Evolutionary conservation across 1,284 basidiomycete genomes (phyloP).

Genomic region (Papiliotrema flavescens): DNA sequence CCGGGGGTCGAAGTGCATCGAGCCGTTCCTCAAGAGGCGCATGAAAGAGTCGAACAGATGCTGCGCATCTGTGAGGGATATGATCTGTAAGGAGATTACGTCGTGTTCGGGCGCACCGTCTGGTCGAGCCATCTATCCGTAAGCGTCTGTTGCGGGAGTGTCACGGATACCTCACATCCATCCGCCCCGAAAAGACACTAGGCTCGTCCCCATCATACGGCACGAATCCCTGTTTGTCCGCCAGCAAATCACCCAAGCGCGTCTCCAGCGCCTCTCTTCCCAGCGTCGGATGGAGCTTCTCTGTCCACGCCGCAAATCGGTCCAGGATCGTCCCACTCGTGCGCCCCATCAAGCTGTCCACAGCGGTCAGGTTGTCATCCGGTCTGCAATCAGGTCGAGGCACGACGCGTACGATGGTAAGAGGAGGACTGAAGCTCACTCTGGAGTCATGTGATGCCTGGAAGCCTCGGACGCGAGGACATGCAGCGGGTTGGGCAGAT

Average conservation of each 20-base stretch:
- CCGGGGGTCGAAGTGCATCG: constrained; percentile 20
- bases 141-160: neutral
- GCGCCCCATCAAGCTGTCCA: neutral
- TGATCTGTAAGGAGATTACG: constrained; percentile 15
- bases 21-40: constrained; percentile 13
- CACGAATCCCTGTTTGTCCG: neutral
- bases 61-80: constrained; percentile 12
- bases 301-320: neutral
- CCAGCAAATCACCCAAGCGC: neutral
- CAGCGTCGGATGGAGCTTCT: neutral
- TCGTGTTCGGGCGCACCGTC: constrained; percentile 19
- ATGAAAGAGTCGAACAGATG: constrained; percentile 18
- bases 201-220: constrained; percentile 5
- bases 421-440: no score
- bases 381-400: neutral
- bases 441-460: neutral
- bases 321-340: neutral
- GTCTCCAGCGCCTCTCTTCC: neutral
- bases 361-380: neutral
- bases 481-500: neutral
- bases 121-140: constrained; percentile 13
- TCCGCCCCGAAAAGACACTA: constrained; percentile 13
- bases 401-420: no score
- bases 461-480: constrained; percentile 1
- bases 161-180: constrained; percentile 13